Conservation (phyloP, 2,329 filamentous ascomycete species). For the Alternaria infectoria region DNA sequence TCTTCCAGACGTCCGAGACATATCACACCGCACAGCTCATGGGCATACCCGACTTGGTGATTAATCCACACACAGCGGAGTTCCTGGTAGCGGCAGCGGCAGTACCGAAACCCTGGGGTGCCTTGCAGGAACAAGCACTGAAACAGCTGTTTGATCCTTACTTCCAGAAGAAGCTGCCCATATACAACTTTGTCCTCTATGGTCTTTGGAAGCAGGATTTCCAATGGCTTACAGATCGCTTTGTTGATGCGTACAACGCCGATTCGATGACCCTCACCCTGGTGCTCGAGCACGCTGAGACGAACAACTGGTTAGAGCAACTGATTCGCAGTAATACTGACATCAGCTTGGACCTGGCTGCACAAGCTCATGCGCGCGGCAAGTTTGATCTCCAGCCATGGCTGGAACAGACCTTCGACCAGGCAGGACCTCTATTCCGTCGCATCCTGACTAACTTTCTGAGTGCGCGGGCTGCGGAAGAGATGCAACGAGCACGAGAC, state of each 20-base stretch:
- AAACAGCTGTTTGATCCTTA: constrained; percentile 83
- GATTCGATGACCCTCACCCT: constrained; percentile 71
- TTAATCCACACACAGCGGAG: constrained; percentile 76
- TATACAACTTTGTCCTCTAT: constrained; percentile 88
- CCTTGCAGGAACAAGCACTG: constrained; percentile 75
- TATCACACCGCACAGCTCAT: constrained; percentile 63
- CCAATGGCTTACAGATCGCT: constrained; percentile 80
- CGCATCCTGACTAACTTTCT: constrained; percentile 79
- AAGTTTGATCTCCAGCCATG: constrained; percentile 82
- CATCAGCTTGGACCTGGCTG: constrained; percentile 86
- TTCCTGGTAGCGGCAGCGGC: constrained; percentile 80
- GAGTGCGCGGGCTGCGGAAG: constrained; percentile 81
- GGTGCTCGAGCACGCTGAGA: constrained; percentile 80
- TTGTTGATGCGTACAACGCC: constrained; percentile 77
- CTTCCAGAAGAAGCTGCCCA: constrained; percentile 75
- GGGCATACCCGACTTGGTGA: constrained; percentile 65
- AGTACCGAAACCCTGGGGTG: constrained; percentile 77
- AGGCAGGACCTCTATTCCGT: constrained; percentile 71
- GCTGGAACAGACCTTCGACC: constrained; percentile 72
- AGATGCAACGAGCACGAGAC: constrained; percentile 76
- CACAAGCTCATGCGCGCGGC: constrained; percentile 80
- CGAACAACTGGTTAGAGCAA: constrained; percentile 83
- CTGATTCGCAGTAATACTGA: constrained; percentile 80
- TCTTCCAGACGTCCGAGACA: constrained; percentile 63
- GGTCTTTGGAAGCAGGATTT: constrained; percentile 91